Evolutionary conservation across 2,329 filamentous ascomycete species (phyloP), one percentile per base, ranked within the genome.

Genomic region (Aureobasidium uvarum): DNA sequence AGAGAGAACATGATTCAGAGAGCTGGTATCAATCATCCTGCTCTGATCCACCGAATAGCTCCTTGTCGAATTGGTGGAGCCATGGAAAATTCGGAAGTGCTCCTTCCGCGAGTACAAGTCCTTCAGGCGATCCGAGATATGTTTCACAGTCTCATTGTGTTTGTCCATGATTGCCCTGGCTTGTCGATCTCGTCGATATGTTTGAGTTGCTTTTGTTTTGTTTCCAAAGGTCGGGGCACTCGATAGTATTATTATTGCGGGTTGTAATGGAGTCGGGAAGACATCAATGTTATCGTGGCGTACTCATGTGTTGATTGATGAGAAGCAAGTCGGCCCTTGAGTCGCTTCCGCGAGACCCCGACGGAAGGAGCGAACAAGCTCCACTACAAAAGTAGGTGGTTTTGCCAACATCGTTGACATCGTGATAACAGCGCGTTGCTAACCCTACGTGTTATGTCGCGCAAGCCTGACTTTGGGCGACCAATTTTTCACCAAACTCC

Each of bases 1-100:
- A 10, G 79, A 75, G 10, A 93, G 78, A 18, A 93, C 84, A 74
- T 84, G 81, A 68, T 80, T 81, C 6, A 93, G 82, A 5, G 73
- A 72, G 75, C 86, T 88, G 43, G 88, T 91, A 74, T 91, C 88
- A 65, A 93, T 81, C 16, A 86, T 67, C 14, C 54, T 46, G 18
- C 52, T 58, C 7, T 7, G 48, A 41, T 52, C 43, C 5, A 55
- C 23, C 7, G 74, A 70, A 10, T 75, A 74, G 23, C 82, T 81
- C 10, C 90, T 86, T 43, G 90, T 92, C 75, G 86, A 90, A 77
- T 91, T 91, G 31, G 89, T 92, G 0, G 88, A 86, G 67, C 90
- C 90, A 76, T 92, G 89, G 70, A 86, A 90, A 72, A 92, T 87
- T 20, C 89, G 83, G 75, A 90, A 92, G 1, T 87, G 84, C 72